A percentile compares a stretch with the other conserved stretches of the same genome.
Conservation (phyloP, 139 green algal species). For the Desmodesmus armatus region DNA sequence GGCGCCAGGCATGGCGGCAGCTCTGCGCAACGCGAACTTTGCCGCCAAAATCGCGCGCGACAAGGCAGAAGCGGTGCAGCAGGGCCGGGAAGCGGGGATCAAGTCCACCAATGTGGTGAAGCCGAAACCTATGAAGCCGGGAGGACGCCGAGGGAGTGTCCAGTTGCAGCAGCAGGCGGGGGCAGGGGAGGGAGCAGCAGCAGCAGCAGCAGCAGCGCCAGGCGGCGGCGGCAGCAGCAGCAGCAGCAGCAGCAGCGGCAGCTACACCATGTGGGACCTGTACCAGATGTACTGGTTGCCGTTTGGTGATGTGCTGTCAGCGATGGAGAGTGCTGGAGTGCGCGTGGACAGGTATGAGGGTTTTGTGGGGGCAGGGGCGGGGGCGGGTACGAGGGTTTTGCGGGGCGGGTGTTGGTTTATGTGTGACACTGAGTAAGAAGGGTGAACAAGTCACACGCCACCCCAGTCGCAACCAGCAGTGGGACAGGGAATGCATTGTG, state of each 20-base stretch:
- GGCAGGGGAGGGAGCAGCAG: not conserved
- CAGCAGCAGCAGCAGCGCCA: conserved; percentile 1
- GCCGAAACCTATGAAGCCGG: not conserved
- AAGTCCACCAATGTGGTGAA: not conserved
- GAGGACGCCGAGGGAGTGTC: not conserved
- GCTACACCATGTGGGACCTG: conserved; percentile 76
- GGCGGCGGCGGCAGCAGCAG: not conserved
- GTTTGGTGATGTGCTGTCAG: conserved; percentile 94
- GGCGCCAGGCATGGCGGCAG: not conserved
- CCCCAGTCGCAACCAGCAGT: no score
- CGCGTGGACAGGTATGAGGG: conserved; percentile 64
- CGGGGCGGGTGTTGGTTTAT: no score
- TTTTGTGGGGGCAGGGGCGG: not conserved
- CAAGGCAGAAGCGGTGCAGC: not conserved
- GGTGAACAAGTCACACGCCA: no score
- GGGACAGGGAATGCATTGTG: no score
- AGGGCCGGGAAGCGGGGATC: no score
- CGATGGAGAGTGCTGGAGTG: conserved; percentile 90
- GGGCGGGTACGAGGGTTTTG: not conserved
- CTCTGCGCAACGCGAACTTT: no score
- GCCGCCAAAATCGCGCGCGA: no score
- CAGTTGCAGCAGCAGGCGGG: not conserved
- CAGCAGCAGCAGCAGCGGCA: not conserved
- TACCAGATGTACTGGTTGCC: conserved; percentile 84
- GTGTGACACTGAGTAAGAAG: no score